A percentile compares a stretch with the other conserved stretches of the same genome.
Conservation (phyloP, 2,329 filamentous ascomycete genomes). For the Onygenales sp. region DNA sequence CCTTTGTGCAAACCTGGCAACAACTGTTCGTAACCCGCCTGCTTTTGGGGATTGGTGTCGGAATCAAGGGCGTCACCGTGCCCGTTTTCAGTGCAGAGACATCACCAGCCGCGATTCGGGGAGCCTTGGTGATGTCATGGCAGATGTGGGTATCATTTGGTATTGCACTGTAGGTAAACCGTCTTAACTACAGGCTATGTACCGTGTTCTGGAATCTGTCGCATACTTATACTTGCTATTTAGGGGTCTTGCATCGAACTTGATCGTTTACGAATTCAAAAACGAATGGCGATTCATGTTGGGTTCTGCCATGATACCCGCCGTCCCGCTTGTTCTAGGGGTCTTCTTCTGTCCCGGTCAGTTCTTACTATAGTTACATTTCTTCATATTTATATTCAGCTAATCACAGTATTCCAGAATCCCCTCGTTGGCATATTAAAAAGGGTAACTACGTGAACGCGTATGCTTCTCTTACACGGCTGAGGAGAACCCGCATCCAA, state of each 20-base stretch:
- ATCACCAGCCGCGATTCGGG: constrained; percentile 45
- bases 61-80: constrained; percentile 49
- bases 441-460: constrained; percentile 54
- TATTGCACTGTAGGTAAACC: constrained; percentile 13
- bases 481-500: constrained; percentile 51
- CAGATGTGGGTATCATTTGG: constrained; percentile 28
- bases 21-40: constrained; percentile 48
- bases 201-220: not conserved
- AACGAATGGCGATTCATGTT: constrained; percentile 56
- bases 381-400: too few species aligned
- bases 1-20: constrained; percentile 48
- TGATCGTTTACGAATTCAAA: constrained; percentile 56
- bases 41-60: constrained; percentile 54
- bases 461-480: constrained; percentile 46
- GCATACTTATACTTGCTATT: constrained; percentile 42
- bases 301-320: constrained; percentile 56
- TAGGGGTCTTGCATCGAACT: constrained; percentile 56
- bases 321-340: constrained; percentile 48
- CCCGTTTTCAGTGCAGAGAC: constrained; percentile 49
- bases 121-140: constrained; percentile 48
- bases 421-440: constrained; percentile 58
- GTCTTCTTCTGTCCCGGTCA: constrained; percentile 50
- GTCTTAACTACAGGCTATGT: too few species aligned
- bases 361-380: too few species aligned
- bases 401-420: constrained; percentile 26